Conservation (phyloP, 2,329 filamentous ascomycete genomes). For the Stagonosporopsis chrysanthemi region DNA sequence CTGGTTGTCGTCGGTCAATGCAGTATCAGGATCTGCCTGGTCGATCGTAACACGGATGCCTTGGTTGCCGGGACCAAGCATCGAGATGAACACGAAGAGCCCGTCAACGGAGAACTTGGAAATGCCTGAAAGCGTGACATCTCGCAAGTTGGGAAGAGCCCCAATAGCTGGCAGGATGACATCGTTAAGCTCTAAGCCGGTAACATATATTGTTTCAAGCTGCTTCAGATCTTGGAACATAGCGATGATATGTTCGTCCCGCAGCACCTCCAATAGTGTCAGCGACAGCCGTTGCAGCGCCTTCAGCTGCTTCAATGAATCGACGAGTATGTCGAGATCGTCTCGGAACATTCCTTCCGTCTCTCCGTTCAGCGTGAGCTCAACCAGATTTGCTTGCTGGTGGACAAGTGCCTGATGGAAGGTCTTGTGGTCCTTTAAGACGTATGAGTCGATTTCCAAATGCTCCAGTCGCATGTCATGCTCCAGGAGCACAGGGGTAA, state of each 20-base stretch:
- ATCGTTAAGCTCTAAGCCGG: slow-evolving; percentile 62
- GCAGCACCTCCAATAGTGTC: slow-evolving; percentile 61
- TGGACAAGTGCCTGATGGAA: slow-evolving; percentile 63
- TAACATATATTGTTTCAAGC: slow-evolving; percentile 65
- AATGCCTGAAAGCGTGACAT: slow-evolving; percentile 62
- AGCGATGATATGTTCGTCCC: slow-evolving; percentile 56
- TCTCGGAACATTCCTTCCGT: slow-evolving; percentile 56
- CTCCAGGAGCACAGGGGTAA: slow-evolving; percentile 59
- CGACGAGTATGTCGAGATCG: slow-evolving; percentile 58
- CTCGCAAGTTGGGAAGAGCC: slow-evolving; percentile 58
- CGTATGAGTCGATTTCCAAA: slow-evolving; percentile 60
- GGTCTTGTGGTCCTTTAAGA: slow-evolving; percentile 56
- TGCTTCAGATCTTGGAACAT: slow-evolving; percentile 56
- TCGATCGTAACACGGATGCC: slow-evolving; percentile 55
- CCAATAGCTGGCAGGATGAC: slow-evolving; percentile 56
- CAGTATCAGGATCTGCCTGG: slow-evolving; percentile 54
- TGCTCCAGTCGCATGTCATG: slow-evolving; percentile 57
- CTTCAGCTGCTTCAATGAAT: slow-evolving; percentile 60
- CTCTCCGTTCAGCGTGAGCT: slow-evolving; percentile 57
- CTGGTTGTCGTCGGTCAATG: slow-evolving; percentile 51
- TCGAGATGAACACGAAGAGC: slow-evolving; percentile 56
- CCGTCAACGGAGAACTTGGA: slow-evolving; percentile 63
- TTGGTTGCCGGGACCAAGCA: slow-evolving; percentile 52
- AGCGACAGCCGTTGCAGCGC: slow-evolving; percentile 62
- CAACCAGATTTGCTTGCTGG: slow-evolving; percentile 60